These are phyloP conservation scores for Iris macrosiphon DNA, from an alignment of 106 monocot genomes.

Conservation along the genomic window DNA sequence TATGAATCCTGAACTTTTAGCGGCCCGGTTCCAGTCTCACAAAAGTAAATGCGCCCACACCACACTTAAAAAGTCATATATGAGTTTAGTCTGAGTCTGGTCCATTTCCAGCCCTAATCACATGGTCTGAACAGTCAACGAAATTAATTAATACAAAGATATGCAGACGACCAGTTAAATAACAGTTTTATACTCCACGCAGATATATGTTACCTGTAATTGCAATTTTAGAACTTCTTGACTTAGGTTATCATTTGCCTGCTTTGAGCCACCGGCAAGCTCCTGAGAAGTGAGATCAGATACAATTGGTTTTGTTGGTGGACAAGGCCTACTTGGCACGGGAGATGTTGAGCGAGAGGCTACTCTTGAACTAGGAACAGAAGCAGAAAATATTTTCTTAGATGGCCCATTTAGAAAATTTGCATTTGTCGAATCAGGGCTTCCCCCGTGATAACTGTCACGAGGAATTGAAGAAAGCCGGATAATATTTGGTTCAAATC, in stretches of 20 bases:
- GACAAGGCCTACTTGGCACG: slow-evolving; percentile 29
- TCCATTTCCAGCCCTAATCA: too few species aligned
- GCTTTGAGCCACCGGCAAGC: slow-evolving; percentile 25
- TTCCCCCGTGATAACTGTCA: slow-evolving; percentile 9
- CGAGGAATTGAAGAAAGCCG: neutral
- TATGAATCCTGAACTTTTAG: too few species aligned
- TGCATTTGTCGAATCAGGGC: slow-evolving; percentile 9
- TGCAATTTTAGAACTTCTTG: slow-evolving; percentile 41
- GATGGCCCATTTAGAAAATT: slow-evolving; percentile 16
- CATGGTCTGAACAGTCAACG: too few species aligned
- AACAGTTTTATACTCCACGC: neutral
- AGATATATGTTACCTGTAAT: slow-evolving; percentile 27
- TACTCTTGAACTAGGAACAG: slow-evolving; percentile 32
- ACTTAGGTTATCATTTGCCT: slow-evolving; percentile 23
- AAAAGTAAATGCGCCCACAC: too few species aligned
- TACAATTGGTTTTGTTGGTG: slow-evolving; percentile 6
- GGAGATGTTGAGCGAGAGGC: slow-evolving; percentile 42
- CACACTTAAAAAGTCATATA: too few species aligned
- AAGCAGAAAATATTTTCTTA: slow-evolving; percentile 34
- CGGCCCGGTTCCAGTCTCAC: too few species aligned
- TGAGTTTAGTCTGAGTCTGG: too few species aligned
- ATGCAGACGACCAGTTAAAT: neutral
- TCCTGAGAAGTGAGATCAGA: slow-evolving; percentile 16
- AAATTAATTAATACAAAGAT: neutral
- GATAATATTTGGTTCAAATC: slow-evolving; percentile 11